Evolutionary conservation across 495 filamentous ascomycete genomes (phyloP).

Genomic region (Staphylotrichum tortipilum): DNA sequence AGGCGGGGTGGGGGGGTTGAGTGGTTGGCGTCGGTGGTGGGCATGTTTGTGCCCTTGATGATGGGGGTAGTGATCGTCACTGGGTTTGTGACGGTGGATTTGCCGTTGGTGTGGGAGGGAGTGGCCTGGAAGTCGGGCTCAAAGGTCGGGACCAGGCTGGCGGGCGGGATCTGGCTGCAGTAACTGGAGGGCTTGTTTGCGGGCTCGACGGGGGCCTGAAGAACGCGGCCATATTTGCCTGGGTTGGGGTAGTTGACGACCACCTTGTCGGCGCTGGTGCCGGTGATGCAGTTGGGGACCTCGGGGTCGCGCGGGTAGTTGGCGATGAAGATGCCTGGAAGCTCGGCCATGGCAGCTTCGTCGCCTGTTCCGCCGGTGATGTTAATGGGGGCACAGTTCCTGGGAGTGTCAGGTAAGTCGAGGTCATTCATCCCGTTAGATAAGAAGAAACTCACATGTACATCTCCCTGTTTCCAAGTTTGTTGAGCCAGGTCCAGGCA

Average conservation of each 20-base stretch:
- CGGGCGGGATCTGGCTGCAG: constrained; percentile 5
- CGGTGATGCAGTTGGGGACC: constrained; percentile 10
- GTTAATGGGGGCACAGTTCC: constrained; percentile 47
- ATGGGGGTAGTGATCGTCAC: no score
- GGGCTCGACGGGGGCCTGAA: constrained; percentile 5
- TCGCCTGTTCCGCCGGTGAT: constrained; percentile 37
- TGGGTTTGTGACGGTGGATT: no score
- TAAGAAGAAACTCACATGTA: constrained; percentile 36
- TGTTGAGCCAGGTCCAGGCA: constrained; percentile 55
- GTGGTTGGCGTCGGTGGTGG: neutral
- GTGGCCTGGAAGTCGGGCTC: neutral
- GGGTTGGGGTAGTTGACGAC: constrained; percentile 21
- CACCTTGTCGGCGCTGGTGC: constrained; percentile 10
- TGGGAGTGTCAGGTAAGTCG: neutral
- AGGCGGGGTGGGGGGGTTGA: no score
- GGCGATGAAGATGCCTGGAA: constrained; percentile 52
- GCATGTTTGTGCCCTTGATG: neutral
- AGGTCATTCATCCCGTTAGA: no score
- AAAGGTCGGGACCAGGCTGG: neutral
- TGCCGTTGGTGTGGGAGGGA: no score
- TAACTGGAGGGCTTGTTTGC: constrained; percentile 1
- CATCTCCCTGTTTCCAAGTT: constrained; percentile 50
- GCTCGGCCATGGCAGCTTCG: constrained; percentile 20
- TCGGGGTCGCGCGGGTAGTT: constrained; percentile 34
- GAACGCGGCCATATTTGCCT: constrained; percentile 12